These are phyloP conservation scores for Entomortierella beljakovae DNA, from an alignment of 192 early-diverging fungal species.

Conservation along the genomic window DNA sequence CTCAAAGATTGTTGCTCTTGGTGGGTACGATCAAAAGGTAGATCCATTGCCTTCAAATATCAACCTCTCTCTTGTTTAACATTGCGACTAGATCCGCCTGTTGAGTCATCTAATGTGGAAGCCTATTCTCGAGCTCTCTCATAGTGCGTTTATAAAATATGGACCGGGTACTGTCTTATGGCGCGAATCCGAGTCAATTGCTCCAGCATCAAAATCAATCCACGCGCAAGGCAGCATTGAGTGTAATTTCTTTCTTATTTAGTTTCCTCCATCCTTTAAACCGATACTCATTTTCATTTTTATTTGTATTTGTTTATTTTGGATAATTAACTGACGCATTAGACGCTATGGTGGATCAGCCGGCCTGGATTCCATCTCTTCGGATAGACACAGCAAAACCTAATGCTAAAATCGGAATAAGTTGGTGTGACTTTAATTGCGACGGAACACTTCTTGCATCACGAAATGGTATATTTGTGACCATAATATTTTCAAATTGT, in stretches of 20 bases:
- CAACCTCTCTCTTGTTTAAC: background rate
- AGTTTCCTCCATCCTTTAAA: slow-evolving; percentile 3
- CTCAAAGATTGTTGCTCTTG: slow-evolving; percentile 81
- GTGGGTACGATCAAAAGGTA: slow-evolving; percentile 90
- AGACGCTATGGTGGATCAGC: slow-evolving; percentile 70
- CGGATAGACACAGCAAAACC: slow-evolving; percentile 75
- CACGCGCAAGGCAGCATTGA: slow-evolving; percentile 29
- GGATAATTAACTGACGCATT: background rate
- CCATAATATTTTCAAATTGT: background rate
- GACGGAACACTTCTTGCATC: slow-evolving; percentile 70
- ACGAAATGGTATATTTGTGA: slow-evolving; percentile 71
- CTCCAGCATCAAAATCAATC: slow-evolving; percentile 56
- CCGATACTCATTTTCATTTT: no score
- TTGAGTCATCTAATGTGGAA: slow-evolving; percentile 81
- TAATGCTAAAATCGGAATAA: slow-evolving; percentile 80
- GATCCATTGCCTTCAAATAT: no score
- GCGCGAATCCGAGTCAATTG: slow-evolving; percentile 27
- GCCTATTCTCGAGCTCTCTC: slow-evolving; percentile 70
- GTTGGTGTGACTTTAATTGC: slow-evolving; percentile 72
- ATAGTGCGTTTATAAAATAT: slow-evolving; percentile 58
- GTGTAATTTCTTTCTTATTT: slow-evolving; percentile 22
- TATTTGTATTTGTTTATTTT: no score
- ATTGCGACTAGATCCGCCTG: slow-evolving; percentile 64
- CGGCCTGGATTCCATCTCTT: slow-evolving; percentile 63
- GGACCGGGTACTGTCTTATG: slow-evolving; percentile 41